Evolutionary conservation across 2,329 filamentous ascomycete genomes (phyloP), one percentile per base, ranked within the genome.

Genomic region (Cladophialophora bantiana): DNA sequence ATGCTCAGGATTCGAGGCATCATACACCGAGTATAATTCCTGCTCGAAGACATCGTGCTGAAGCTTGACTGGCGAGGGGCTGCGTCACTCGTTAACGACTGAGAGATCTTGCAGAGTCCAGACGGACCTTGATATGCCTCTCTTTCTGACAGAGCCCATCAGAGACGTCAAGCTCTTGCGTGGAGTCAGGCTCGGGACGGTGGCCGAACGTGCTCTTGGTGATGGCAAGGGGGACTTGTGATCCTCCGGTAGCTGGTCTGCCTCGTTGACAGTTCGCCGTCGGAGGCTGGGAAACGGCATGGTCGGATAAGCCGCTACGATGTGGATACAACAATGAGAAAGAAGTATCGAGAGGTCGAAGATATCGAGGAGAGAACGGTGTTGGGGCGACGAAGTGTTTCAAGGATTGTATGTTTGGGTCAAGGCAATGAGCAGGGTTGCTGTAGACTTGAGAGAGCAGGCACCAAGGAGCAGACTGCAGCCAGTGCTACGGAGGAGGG

Each of bases 201-300:
- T 68, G 4, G 57, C 59, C 20, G 63, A 62, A 9, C 68, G 65
- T 15, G 35, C 42, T 59, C 65, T 62, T 36, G 18, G 18, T 18
- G 40, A 45, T 6, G 59, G 59, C 15, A 62, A 62, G 9, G 65
- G 42, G 9, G 55, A 42, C 18, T 55, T 48, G 20, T 64, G 20
- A 10, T 66, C 59, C 10, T 55, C 48, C n/a, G 58, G 34, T 5
- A 38, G 26, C 3, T 56, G 48, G 15, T 40, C 20, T n/a, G 52
- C 20, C 9, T 62, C 62, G 15, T 35, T 52, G 26, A 48, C 56
- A 20, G 59, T 65, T 18, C 62, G 62, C 18, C 65, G 65, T 15
- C 68, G 55, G 7, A 70, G 60, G 62, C 59, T 70, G 42, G 65
- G 20, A 42, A 70, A 66, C 10, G 63, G 62, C 68, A 70, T 68